These are phyloP conservation scores for Elongisporangium prolatum DNA, from an alignment of 352 stramenopile genomes.

Conservation along the genomic window DNA sequence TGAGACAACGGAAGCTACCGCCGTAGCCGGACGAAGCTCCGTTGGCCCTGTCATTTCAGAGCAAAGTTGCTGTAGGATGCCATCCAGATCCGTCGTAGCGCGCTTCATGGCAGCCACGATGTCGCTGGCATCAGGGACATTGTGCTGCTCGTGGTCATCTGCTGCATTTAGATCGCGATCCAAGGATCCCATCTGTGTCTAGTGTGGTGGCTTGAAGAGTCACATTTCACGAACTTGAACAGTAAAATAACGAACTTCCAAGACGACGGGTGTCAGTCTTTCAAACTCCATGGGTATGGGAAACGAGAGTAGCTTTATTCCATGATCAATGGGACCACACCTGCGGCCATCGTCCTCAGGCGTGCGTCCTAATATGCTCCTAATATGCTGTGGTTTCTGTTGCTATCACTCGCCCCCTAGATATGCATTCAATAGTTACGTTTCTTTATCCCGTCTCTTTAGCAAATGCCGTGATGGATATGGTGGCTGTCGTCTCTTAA, in stretches of 20 bases:
- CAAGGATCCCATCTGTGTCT: not conserved
- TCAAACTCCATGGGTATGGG: not conserved
- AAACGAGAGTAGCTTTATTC: not conserved
- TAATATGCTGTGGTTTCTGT: not conserved
- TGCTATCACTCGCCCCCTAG: not conserved
- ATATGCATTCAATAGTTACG: not conserved
- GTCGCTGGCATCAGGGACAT: not conserved
- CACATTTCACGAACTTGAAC: not conserved
- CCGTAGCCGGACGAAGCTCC: not conserved
- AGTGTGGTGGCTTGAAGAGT: not conserved
- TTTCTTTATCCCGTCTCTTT: not conserved
- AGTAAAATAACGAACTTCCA: no score
- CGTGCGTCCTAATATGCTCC: not conserved
- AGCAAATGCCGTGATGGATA: not conserved
- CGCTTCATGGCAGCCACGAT: conserved; percentile 21
- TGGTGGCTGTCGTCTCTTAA: not conserved
- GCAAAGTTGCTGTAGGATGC: conserved; percentile 46
- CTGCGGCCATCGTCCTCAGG: not conserved
- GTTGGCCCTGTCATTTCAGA: conserved; percentile 3
- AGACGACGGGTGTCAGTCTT: no score
- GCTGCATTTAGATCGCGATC: not conserved
- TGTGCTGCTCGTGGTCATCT: not conserved
- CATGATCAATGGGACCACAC: not conserved
- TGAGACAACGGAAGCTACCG: not conserved
- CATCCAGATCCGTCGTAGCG: conserved; percentile 28